A percentile compares a stretch with the other conserved stretches of the same genome.
These are phyloP conservation scores for Endoconidiophora laricicola DNA, from an alignment of 2,329 filamentous ascomycete genomes.

Conservation along the genomic window DNA sequence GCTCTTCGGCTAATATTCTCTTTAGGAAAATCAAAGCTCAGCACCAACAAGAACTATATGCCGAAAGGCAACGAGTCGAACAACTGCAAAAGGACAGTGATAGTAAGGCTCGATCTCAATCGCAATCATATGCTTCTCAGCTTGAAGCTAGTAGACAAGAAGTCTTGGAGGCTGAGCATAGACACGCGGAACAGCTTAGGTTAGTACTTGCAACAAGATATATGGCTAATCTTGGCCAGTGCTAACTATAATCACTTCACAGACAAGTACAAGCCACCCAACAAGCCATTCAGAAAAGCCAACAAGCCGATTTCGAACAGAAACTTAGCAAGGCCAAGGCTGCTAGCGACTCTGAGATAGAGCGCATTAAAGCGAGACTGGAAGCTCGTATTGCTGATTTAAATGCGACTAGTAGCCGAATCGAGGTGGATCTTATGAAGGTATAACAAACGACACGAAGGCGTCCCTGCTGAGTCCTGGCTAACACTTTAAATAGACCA, in stretches of 20 bases:
- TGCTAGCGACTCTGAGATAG: conserved; percentile 32
- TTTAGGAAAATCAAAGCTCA: conserved; percentile 14
- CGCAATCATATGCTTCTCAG: conserved; percentile 2
- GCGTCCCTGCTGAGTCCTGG: not conserved
- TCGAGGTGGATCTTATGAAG: conserved; percentile 48
- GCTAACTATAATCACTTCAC: not conserved
- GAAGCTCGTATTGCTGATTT: conserved; percentile 50
- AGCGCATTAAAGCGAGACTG: conserved; percentile 29
- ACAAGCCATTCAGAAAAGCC: conserved; percentile 12
- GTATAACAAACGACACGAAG: conserved; percentile 20
- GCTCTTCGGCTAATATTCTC: not conserved
- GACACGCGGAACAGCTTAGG: conserved; percentile 8
- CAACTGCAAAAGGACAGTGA: conserved; percentile 7
- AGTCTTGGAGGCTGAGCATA: conserved; percentile 15
- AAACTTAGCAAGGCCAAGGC: conserved; percentile 29
- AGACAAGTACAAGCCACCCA: conserved; percentile 2
- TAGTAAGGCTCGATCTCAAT: not conserved
- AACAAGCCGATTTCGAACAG: conserved; percentile 20
- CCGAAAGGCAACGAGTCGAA: conserved; percentile 5
- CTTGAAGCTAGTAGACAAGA: conserved; percentile 15
- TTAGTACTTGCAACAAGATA: not conserved
- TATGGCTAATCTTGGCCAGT: not conserved
- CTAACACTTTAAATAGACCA: conserved; percentile 26
- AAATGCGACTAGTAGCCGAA: conserved; percentile 38
- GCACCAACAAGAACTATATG: conserved; percentile 13